Evolutionary conservation across 208 protist species (phyloP), one percentile per base, ranked within the genome.

Genomic region (Acanthamoeba lenticulata): DNA sequence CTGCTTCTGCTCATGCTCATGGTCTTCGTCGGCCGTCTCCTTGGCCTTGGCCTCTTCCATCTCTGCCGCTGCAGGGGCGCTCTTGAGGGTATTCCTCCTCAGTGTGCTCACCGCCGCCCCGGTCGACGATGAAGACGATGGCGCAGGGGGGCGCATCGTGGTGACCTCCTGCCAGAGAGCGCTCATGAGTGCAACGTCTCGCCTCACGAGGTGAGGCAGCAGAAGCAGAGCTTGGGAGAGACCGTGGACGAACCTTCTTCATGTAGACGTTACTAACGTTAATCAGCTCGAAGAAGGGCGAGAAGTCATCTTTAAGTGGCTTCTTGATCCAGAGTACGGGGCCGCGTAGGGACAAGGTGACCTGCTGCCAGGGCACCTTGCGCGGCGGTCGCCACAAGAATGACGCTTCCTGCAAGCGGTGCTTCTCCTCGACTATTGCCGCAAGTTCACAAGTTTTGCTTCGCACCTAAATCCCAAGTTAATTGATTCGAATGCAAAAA

Each of bases 191-290:
- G 21, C 47, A 55, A 55, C 47, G 47, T 55, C 47, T 19, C 21
- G 21, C 47, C 11, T 7, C 47, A 19, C 11, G 47, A 9, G 15
- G 21, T 7, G 47, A 55, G 47, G 1, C 47, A 55, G 47, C 1
- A 24, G 52, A 60, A 24, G 21, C 29, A 55, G 29, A 32, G 29
- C 4, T 42, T 9, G 29, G 6, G 42, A 32, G 15, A 65, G 74
- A 85, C 29, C 5, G 17, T 47, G 38, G 27, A 6, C 42, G 47
- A 13, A 88, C 40, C 77, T 57, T 57, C 47, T 49, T 88, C 40
- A 88, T 49, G 47, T 88, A 88, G 40, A 88, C 77, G 34, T 88
- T 57, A 34, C 34, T 40, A 40, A 88, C 52, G 77, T 88, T 49
- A 40, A 36, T 24, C 27, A 88, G 13, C 77, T 88, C 77, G 77